Percentiles rank a stretch among this genome's conserved stretches.
Evolutionary conservation across 352 stramenopile species (phyloP).

Genomic region (Phytopythium ostracodes): DNA sequence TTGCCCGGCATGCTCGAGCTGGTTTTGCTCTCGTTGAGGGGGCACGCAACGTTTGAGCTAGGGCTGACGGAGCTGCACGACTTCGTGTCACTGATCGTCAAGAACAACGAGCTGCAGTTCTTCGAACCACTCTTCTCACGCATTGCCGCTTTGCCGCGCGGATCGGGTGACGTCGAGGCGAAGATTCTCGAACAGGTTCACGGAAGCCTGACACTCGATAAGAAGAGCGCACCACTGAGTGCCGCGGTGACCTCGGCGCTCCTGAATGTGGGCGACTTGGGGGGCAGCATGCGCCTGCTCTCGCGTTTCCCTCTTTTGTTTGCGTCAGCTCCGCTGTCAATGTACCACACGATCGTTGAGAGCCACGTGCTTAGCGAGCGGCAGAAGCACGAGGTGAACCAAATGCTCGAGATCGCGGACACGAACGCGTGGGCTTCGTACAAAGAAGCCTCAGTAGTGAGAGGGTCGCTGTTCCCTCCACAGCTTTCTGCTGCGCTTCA

Average conservation of each 20-base stretch:
- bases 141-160: conserved; percentile 23
- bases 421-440: conserved; percentile 80
- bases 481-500: conserved; percentile 67
- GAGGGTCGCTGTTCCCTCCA: conserved; percentile 58
- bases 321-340: conserved; percentile 51
- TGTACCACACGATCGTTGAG: conserved; percentile 80
- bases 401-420: conserved; percentile 78
- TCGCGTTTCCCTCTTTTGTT: conserved; percentile 59
- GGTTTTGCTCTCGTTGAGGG: conserved; percentile 31
- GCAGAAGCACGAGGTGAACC: conserved; percentile 58
- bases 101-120: conserved; percentile 32
- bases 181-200: conserved; percentile 56
- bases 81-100: conserved; percentile 38
- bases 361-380: conserved; percentile 59
- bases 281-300: conserved; percentile 58
- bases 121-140: conserved; percentile 40
- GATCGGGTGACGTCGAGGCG: conserved; percentile 27
- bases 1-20: conserved; percentile 50
- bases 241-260: conserved; percentile 64
- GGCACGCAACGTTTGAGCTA: conserved; percentile 11
- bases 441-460: conserved; percentile 46
- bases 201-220: conserved; percentile 29
- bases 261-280: conserved; percentile 51
- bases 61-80: conserved; percentile 38
- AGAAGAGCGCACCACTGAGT: conserved; percentile 45